These are phyloP conservation scores for Tricholoma hemisulphureum DNA, from an alignment of 768 basidiomycete genomes.

Conservation along the genomic window DNA sequence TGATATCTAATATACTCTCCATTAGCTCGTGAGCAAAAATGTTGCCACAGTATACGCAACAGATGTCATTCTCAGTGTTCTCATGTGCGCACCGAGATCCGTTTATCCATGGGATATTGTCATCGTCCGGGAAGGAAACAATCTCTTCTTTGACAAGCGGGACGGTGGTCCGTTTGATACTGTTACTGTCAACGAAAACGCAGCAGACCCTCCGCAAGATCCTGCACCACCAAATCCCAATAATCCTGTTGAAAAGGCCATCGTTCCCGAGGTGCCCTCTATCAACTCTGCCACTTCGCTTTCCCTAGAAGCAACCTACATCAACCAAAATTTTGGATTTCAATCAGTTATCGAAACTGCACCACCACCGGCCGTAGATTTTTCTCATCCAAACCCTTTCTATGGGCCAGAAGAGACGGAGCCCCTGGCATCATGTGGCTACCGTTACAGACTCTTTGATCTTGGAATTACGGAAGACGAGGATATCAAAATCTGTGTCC, in stretches of 20 bases:
- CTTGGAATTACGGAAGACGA: conserved; percentile 89
- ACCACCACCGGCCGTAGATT: conserved; percentile 63
- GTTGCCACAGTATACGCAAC: conserved; percentile 90
- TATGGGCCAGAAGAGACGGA: conserved; percentile 92
- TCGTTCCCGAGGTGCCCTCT: conserved; percentile 66
- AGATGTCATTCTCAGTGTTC: conserved; percentile 89
- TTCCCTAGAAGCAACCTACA: conserved; percentile 96
- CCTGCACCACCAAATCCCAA: conserved; percentile 75
- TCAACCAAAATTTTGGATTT: conserved; percentile 98
- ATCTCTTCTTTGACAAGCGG: conserved; percentile 95
- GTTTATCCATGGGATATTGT: conserved; percentile 99
- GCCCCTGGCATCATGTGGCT: conserved; percentile 93
- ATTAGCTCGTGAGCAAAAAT: conserved; percentile 74
- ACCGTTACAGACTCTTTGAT: conserved; percentile 95
- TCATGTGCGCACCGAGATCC: conserved; percentile 95
- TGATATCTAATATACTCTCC: conserved; percentile 7
- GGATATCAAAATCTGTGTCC: conserved; percentile 84
- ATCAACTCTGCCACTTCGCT: conserved; percentile 94
- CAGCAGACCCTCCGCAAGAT: conserved; percentile 89
- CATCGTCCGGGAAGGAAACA: conserved; percentile 88
- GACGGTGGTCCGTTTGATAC: conserved; percentile 97
- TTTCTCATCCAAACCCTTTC: conserved; percentile 92
- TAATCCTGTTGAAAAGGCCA: conserved; percentile 65
- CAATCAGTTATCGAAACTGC: conserved; percentile 82
- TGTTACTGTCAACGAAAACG: conserved; percentile 98